These are phyloP conservation scores for Dioscorea zingiberensis DNA, from an alignment of 106 monocot genomes.

Conservation along the genomic window DNA sequence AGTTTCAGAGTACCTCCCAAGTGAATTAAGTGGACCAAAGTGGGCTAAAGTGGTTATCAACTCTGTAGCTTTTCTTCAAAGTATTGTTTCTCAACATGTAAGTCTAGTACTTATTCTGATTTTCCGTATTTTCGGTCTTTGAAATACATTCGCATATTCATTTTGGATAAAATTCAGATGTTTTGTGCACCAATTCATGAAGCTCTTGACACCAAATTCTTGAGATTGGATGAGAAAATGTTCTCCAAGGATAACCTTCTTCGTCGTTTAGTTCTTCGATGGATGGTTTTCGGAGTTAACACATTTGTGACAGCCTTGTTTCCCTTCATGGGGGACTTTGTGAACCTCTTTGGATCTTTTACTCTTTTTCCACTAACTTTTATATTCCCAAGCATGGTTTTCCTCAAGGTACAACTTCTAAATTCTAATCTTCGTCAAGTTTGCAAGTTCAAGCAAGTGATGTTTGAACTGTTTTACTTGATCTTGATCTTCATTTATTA, in stretches of 20 bases:
- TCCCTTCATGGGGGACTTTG: slow-evolving; percentile 67
- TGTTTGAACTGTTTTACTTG: not conserved
- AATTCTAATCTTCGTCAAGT: no score
- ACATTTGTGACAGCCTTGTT: slow-evolving; percentile 43
- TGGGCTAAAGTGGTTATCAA: slow-evolving; percentile 53
- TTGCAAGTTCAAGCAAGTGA: not conserved
- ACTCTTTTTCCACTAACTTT: slow-evolving; percentile 45
- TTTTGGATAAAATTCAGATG: slow-evolving; percentile 44
- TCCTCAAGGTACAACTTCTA: slow-evolving; percentile 37
- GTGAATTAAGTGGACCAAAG: slow-evolving; percentile 37
- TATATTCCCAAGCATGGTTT: slow-evolving; percentile 62
- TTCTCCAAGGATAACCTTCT: slow-evolving; percentile 32
- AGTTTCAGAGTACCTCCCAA: slow-evolving; percentile 54
- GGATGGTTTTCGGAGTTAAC: slow-evolving; percentile 22
- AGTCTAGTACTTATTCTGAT: slow-evolving; percentile 1
- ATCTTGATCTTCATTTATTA: not conserved
- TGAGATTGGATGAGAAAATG: slow-evolving; percentile 32
- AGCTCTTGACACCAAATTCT: slow-evolving; percentile 52
- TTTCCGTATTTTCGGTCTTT: no score
- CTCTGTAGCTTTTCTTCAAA: slow-evolving; percentile 41
- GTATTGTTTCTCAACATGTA: slow-evolving; percentile 55
- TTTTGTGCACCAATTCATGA: slow-evolving; percentile 57
- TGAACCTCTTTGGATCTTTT: slow-evolving; percentile 60
- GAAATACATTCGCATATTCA: no score
- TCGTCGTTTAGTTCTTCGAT: slow-evolving; percentile 27